A percentile compares a stretch with the other conserved stretches of the same genome.
Evolutionary conservation across 331 rosid genomes (phyloP).

Genomic region (Stylosanthes scabra): DNA sequence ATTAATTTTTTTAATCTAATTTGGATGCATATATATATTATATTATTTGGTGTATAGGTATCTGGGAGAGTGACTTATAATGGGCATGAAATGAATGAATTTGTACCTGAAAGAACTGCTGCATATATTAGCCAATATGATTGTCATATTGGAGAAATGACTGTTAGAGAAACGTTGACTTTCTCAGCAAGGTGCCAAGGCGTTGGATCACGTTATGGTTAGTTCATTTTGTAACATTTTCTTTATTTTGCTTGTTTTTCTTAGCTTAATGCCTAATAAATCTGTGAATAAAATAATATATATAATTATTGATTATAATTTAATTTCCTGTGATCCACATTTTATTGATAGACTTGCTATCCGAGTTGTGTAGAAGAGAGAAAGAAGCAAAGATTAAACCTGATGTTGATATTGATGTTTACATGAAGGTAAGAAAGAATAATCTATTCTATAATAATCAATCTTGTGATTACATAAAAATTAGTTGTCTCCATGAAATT

Average conservation of each 20-base stretch:
- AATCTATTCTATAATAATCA: constrained; percentile 1
- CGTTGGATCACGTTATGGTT: constrained; percentile 87
- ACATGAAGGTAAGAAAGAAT: constrained; percentile 70
- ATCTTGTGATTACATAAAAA: neutral
- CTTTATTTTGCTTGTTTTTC: too few species aligned
- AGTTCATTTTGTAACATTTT: constrained; percentile 18
- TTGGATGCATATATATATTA: neutral
- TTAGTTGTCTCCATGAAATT: neutral
- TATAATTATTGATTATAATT: neutral
- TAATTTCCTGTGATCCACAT: constrained; percentile 25
- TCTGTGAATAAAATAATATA: neutral
- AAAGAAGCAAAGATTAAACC: constrained; percentile 73
- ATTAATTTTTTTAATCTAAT: neutral
- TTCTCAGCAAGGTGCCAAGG: constrained; percentile 89
- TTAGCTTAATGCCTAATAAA: too few species aligned
- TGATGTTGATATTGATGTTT: constrained; percentile 80
- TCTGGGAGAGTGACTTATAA: constrained; percentile 75
- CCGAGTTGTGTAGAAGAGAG: constrained; percentile 89
- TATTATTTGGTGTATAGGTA: constrained; percentile 37
- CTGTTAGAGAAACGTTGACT: constrained; percentile 82
- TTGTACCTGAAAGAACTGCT: constrained; percentile 77
- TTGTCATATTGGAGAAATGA: constrained; percentile 80
- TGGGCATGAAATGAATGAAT: constrained; percentile 70
- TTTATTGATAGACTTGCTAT: constrained; percentile 57
- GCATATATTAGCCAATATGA: constrained; percentile 82